These are phyloP conservation scores for Aphanomyces stellatus DNA, from an alignment of 352 stramenopile species.

Conservation along the genomic window DNA sequence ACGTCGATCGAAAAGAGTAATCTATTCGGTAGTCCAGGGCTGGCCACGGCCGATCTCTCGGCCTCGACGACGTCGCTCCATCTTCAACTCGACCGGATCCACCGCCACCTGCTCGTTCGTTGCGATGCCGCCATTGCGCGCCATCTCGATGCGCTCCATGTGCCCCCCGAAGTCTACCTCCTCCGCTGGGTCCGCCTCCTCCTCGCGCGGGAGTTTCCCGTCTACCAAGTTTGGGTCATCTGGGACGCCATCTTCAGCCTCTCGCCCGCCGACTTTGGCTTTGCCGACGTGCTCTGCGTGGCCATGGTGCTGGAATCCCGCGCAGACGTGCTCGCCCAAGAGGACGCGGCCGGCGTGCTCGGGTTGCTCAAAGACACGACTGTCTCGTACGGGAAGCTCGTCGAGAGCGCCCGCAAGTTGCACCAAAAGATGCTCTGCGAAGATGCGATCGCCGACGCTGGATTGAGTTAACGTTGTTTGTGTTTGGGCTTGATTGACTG, in stretches of 20 bases:
- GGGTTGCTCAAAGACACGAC: conserved; percentile 48
- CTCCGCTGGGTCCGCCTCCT: conserved; percentile 67
- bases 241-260: conserved; percentile 74
- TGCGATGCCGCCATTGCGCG: conserved; percentile 52
- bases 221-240: conserved; percentile 63
- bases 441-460: too few species aligned
- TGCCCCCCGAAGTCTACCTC: conserved; percentile 66
- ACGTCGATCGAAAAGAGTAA: too few species aligned
- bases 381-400: conserved; percentile 38
- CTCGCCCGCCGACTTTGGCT: conserved; percentile 57
- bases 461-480: too few species aligned
- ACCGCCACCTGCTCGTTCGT: conserved; percentile 48
- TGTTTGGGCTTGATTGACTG: too few species aligned
- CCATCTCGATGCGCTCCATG: conserved; percentile 35
- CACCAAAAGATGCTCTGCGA: too few species aligned
- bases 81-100: conserved; percentile 67
- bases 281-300: conserved; percentile 73
- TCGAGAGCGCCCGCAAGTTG: conserved; percentile 52
- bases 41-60: too few species aligned
- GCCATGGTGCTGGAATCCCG: conserved; percentile 56
- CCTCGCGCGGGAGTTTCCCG: conserved; percentile 67
- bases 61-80: conserved; percentile 38
- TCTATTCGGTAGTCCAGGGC: too few species aligned
- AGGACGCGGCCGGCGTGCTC: conserved; percentile 52
- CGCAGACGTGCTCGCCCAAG: conserved; percentile 46